Evolutionary conservation across 202 grass and related monocot species (phyloP).

Genomic region (Elaeis oleifera): DNA sequence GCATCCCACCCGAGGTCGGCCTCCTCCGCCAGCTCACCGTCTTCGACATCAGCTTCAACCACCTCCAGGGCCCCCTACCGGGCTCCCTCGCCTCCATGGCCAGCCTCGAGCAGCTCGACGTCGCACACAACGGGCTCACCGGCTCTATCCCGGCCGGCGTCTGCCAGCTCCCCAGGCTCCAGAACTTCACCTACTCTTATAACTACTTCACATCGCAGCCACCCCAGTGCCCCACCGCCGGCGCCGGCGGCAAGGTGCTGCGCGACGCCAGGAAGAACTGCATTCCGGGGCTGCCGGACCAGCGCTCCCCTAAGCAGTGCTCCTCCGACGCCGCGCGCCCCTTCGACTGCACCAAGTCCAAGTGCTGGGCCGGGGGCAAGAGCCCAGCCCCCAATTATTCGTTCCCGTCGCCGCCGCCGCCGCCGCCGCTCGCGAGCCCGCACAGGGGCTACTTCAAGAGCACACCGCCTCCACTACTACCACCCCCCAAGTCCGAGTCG

Average conservation of each 20-base stretch:
- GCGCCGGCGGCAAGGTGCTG: not conserved
- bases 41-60: slow-evolving; percentile 86
- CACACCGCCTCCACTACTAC: not conserved
- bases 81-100: slow-evolving; percentile 19
- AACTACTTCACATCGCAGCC: slow-evolving; percentile 36
- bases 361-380: not conserved
- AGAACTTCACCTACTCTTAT: slow-evolving; percentile 65
- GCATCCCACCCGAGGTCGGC: slow-evolving; percentile 66
- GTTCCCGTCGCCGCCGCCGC: not conserved
- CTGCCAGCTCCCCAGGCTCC: slow-evolving; percentile 32
- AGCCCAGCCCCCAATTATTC: not conserved
- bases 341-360: slow-evolving; percentile 17
- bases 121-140: slow-evolving; percentile 50
- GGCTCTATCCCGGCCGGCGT: slow-evolving; percentile 44
- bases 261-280: slow-evolving; percentile 7
- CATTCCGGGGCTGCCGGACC: slow-evolving; percentile 8
- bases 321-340: slow-evolving; percentile 7
- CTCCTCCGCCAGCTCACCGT: slow-evolving; percentile 48
- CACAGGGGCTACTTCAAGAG: not conserved
- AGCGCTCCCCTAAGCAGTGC: slow-evolving; percentile 4
- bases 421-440: not conserved
- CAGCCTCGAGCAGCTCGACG: slow-evolving; percentile 49
- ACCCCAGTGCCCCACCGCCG: not conserved
- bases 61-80: slow-evolving; percentile 46
- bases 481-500: slow-evolving; percentile 10